phyloP scores from a whole-genome alignment of 305 asterid species.

The Fraxinus nigra region DNA sequence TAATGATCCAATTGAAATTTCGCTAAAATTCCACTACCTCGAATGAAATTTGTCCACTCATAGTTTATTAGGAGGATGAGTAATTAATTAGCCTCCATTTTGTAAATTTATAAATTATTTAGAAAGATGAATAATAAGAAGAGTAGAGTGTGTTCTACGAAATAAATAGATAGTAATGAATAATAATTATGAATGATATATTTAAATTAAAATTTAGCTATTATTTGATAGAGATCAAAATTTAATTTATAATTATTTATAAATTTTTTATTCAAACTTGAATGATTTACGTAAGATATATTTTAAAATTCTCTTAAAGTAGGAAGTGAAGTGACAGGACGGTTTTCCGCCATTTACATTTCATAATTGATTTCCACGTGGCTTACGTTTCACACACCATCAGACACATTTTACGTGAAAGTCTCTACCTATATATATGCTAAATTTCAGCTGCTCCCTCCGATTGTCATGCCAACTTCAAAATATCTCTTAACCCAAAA shows the following conservation, averaged over 20 bases:
- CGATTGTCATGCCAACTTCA: slow-evolving; percentile 11
- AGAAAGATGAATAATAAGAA: background rate
- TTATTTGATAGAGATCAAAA: too few species aligned
- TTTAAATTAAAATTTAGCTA: too few species aligned
- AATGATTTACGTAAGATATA: background rate
- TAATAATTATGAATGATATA: background rate
- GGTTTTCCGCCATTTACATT: background rate
- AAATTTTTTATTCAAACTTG: background rate
- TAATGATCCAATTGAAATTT: too few species aligned
- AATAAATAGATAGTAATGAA: too few species aligned
- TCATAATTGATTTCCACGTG: slow-evolving; percentile 22
- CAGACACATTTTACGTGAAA: background rate
- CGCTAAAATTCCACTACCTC: background rate
- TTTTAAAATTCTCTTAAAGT: background rate
- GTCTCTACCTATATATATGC: background rate
- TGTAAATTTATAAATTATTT: too few species aligned
- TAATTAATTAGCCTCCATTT: background rate
- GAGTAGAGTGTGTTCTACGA: too few species aligned
- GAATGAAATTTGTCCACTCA: background rate
- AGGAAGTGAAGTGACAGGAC: background rate
- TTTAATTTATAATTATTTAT: too few species aligned
- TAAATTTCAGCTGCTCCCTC: slow-evolving; percentile 20
- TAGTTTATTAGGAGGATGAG: background rate
- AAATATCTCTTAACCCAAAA: slow-evolving; percentile 19
- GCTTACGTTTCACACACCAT: slow-evolving; percentile 3